Evolutionary conservation across 1,284 basidiomycete species (phyloP).

Genomic region (Cutaneotrichosporon dermatis): DNA sequence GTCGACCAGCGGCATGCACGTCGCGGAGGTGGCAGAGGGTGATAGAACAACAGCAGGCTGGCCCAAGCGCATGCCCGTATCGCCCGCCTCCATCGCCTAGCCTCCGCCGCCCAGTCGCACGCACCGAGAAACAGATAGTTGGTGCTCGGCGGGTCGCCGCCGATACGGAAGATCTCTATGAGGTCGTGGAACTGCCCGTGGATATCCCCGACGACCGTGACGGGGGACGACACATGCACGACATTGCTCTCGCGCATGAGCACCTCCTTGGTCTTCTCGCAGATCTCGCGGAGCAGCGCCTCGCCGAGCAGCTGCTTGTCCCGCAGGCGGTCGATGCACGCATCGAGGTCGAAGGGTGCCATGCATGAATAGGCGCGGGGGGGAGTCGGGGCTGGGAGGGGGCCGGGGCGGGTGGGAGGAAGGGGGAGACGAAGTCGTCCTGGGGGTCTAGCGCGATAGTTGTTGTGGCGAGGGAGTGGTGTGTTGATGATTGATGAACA

Average conservation of each 20-base stretch:
- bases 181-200: conserved; percentile 99
- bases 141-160: conserved; percentile 90
- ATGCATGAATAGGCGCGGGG: conserved; percentile 48
- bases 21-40: too few relatives aligned
- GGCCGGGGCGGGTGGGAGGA: background rate
- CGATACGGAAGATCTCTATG: conserved; percentile 98
- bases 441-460: background rate
- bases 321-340: conserved; percentile 83
- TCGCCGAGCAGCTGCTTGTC: conserved; percentile 90
- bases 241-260: conserved; percentile 99
- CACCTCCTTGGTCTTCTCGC: conserved; percentile 96
- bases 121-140: conserved; percentile 95
- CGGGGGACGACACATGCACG: conserved; percentile 94
- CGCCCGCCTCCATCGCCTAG: too few relatives aligned
- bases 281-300: conserved; percentile 87
- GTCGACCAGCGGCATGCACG: too few relatives aligned
- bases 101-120: conserved; percentile 33
- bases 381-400: background rate
- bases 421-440: background rate
- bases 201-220: conserved; percentile 98
- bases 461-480: too few relatives aligned
- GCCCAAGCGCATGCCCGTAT: too few relatives aligned
- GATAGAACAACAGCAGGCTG: too few relatives aligned
- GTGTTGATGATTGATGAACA: too few relatives aligned
- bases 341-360: conserved; percentile 92